Percentiles rank a stretch among this genome's conserved stretches.
Evolutionary conservation across 2,329 filamentous ascomycete species (phyloP).

Genomic region (Arthrobotrys musiformis): DNA sequence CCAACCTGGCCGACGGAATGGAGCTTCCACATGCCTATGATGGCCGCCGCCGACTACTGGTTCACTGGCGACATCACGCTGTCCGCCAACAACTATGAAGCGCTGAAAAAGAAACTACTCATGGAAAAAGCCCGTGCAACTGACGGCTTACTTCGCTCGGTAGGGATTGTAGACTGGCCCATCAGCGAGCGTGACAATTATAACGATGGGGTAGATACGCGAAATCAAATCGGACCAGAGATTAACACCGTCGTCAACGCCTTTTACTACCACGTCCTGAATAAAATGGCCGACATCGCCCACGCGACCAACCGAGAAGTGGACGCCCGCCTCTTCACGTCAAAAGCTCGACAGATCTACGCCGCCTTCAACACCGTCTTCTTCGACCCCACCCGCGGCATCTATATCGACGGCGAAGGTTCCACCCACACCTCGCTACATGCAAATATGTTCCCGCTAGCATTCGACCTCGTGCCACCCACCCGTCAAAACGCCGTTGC

Average conservation of each 20-base stretch:
- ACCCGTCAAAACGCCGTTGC: not conserved
- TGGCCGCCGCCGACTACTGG: constrained; percentile 4
- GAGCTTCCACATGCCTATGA: constrained; percentile 31
- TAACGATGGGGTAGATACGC: not conserved
- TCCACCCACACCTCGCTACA: constrained; percentile 12
- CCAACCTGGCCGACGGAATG: constrained; percentile 36
- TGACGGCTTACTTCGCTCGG: constrained; percentile 7
- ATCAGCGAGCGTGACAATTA: constrained; percentile 2
- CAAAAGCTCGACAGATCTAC: constrained; percentile 5
- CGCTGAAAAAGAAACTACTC: constrained; percentile 25
- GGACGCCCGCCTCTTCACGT: constrained; percentile 1
- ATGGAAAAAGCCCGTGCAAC: constrained; percentile 17
- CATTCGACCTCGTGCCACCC: constrained; percentile 21
- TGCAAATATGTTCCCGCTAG: constrained; percentile 24
- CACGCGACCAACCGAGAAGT: not conserved
- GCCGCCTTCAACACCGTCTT: constrained; percentile 8
- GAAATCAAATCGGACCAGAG: constrained; percentile 4
- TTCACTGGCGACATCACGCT: constrained; percentile 4
- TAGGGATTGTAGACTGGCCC: constrained; percentile 24
- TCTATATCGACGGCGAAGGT: constrained; percentile 26
- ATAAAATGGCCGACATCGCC: constrained; percentile 16
- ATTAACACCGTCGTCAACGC: constrained; percentile 24
- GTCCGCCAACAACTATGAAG: constrained; percentile 12
- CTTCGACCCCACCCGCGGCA: not conserved
- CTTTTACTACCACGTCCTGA: constrained; percentile 19